Evolutionary conservation across 1,284 basidiomycete species (phyloP), one percentile per base, ranked within the genome.

Genomic region (Ustilago trichophora): DNA sequence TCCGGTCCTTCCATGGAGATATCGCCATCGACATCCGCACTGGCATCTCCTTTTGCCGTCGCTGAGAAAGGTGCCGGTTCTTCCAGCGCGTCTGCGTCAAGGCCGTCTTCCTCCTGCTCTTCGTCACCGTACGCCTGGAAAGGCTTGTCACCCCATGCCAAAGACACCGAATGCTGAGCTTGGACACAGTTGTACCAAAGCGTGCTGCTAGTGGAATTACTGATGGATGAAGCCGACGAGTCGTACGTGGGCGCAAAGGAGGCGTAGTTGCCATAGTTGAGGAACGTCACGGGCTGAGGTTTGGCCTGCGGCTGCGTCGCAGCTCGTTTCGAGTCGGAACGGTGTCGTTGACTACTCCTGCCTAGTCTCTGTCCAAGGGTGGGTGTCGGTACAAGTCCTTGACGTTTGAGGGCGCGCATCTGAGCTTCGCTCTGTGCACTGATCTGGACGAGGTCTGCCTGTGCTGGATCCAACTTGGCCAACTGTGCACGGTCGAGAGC

Each of bases 171-270:
- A 11, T 22, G 52, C 22, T 50, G 53, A 12, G 58, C 43, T 3
- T 50, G 35, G 2, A 42, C 33, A n/a, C 44, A 43, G 4, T 47
- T 45, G 41, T 55, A 46, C 52, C 59, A 74, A 15, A 76, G 42
- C 13, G 25, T 22, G 21, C 29, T 50, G 18, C 49, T 68, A 27
- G 70, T 48, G 4, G 46, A 27, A 31, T 60, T 44, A 42, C 62
- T 66, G 18, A 75, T 33, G 15, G 73, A 60, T 2, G 58, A 46
- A 22, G 57, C 46, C 1, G 66, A 49, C 13, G 76, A 75, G 43
- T 79, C 77, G 52, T 73, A 72, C n/a, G 72, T 58, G 4, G 77
- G 77, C 10, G 70, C 75, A 12, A 76, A 79, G 6, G 74, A 73
- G 16, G 71, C 55, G 24, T 70, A 73, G 16, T 72, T 60, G 22